A percentile compares a stretch with the other conserved stretches of the same genome.
phyloP scores from a whole-genome alignment of 768 basidiomycete species.

The Leccinum uliginosum region DNA sequence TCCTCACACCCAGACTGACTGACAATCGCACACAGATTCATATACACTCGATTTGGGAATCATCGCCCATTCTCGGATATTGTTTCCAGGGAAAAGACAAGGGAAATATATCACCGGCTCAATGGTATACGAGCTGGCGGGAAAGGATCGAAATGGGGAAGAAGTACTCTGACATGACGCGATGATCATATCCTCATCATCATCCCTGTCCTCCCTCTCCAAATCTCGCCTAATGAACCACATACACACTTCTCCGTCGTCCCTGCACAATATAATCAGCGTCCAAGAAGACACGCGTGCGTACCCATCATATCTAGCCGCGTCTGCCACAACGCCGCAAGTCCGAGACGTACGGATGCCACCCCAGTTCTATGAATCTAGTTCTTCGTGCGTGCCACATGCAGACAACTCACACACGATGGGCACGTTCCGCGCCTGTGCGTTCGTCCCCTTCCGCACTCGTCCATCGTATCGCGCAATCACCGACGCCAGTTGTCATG shows the following conservation, averaged over 20 bases:
- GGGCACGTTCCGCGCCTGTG: background rate
- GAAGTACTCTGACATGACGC: background rate
- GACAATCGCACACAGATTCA: background rate
- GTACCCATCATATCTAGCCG: background rate
- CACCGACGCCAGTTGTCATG: background rate
- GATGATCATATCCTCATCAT: background rate
- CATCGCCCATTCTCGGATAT: background rate
- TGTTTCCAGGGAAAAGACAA: background rate
- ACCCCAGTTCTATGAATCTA: background rate
- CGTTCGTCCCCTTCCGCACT: background rate
- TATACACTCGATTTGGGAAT: background rate
- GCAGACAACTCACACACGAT: background rate
- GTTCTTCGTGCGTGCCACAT: background rate
- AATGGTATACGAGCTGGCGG: background rate
- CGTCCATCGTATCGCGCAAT: background rate
- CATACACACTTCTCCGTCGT: background rate
- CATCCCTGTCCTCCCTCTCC: background rate
- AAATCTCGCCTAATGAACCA: background rate
- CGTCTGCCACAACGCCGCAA: background rate
- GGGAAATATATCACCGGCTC: background rate
- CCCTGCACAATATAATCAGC: background rate
- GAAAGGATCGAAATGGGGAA: background rate
- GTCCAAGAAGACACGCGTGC: background rate
- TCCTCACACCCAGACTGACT: background rate
- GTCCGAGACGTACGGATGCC: background rate